Percentiles rank a stretch among this genome's conserved stretches.
Evolutionary conservation across 2,329 filamentous ascomycete genomes (phyloP).

Genomic region (Lomentospora prolificans): DNA sequence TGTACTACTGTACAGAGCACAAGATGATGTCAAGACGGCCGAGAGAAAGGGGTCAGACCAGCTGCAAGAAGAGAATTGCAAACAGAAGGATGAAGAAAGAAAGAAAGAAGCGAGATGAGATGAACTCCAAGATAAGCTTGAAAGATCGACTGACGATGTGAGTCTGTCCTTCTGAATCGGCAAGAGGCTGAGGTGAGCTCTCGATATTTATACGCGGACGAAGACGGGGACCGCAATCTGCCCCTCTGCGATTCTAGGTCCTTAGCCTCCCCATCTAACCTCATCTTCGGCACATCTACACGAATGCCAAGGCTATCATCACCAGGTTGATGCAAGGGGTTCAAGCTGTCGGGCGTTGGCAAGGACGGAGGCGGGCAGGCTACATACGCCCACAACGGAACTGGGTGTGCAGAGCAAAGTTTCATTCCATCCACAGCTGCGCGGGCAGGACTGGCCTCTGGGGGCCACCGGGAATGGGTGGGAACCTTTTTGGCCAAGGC

Average conservation of each 20-base stretch:
- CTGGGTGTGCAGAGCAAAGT: background rate
- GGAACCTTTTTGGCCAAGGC: background rate
- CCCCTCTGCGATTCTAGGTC: background rate
- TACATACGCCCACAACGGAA: background rate
- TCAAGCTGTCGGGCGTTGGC: background rate
- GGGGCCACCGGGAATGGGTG: too few relatives aligned
- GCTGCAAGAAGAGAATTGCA: conserved; percentile 6
- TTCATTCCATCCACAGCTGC: background rate
- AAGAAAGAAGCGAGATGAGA: background rate
- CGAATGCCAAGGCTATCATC: background rate
- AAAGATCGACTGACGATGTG: background rate
- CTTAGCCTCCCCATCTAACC: background rate
- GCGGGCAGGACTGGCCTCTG: too few relatives aligned
- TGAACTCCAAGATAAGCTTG: background rate
- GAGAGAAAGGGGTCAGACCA: background rate
- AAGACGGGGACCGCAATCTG: background rate
- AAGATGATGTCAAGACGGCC: background rate
- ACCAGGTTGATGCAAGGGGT: background rate
- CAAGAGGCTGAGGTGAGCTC: background rate
- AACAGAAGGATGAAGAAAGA: background rate
- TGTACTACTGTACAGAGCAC: background rate
- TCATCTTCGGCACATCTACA: background rate
- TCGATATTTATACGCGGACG: background rate
- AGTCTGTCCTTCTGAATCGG: background rate
- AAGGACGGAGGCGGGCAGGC: background rate